Evolutionary conservation across 345 rosid genomes (phyloP).

Genomic region (Durio zibethinus): DNA sequence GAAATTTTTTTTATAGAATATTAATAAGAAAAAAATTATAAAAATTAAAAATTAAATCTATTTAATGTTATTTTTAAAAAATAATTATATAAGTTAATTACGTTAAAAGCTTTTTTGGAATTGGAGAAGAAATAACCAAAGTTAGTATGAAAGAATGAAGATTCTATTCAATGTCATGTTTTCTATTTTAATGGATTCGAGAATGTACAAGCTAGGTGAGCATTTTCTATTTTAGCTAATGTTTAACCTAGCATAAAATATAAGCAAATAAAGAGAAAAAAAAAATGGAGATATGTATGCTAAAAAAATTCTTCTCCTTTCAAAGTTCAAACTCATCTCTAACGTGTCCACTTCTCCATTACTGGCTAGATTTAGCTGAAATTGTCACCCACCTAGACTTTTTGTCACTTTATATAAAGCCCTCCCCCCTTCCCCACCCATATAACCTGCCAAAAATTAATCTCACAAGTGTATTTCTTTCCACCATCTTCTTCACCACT

Average conservation of each 20-base stretch:
- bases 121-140: background rate
- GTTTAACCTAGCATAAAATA: background rate
- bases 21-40: no score
- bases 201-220: background rate
- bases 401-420: conserved; percentile 18
- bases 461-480: background rate
- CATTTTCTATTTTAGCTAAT: background rate
- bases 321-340: conserved; percentile 6
- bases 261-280: background rate
- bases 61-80: no score
- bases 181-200: background rate
- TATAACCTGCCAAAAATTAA: background rate
- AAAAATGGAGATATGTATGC: background rate
- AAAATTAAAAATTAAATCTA: no score
- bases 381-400: background rate
- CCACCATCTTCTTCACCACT: background rate
- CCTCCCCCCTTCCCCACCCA: background rate
- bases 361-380: background rate
- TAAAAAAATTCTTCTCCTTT: background rate
- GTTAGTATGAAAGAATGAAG: background rate
- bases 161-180: background rate
- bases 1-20: no score
- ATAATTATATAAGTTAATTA: no score
- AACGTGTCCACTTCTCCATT: conserved; percentile 14
- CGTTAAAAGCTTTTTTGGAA: no score